Conservation (phyloP, 2,329 filamentous ascomycete species). For the Apiospora rasikravindrae region DNA sequence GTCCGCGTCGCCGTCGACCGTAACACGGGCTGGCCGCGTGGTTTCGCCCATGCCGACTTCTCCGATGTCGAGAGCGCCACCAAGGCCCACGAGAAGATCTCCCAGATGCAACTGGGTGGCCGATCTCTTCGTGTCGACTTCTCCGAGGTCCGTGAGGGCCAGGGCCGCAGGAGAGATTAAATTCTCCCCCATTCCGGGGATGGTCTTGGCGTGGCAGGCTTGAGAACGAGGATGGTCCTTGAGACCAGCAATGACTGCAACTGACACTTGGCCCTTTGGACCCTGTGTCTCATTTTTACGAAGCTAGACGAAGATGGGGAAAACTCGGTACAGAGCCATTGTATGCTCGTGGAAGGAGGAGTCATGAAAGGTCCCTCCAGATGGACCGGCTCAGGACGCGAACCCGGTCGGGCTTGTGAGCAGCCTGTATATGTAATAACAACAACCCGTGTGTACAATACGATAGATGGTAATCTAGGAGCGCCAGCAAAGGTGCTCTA, state of each 20-base stretch:
- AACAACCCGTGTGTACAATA: not conserved
- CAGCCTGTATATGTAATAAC: conserved; percentile 1
- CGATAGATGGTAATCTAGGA: conserved; percentile 11
- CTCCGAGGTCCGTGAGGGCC: conserved; percentile 38
- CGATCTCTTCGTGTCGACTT: conserved; percentile 71
- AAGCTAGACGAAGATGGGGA: not conserved
- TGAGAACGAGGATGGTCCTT: not conserved
- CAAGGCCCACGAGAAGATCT: conserved; percentile 61
- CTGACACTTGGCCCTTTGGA: not conserved
- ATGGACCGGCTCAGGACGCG: not conserved
- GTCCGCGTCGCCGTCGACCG: conserved; percentile 85
- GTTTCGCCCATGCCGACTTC: conserved; percentile 87
- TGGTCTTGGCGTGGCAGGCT: not conserved
- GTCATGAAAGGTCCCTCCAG: not conserved
- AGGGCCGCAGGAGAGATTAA: not conserved
- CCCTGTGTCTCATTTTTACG: not conserved
- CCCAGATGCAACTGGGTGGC: conserved; percentile 65
- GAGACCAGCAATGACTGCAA: not conserved
- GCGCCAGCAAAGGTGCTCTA: not conserved
- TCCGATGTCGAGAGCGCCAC: conserved; percentile 68
- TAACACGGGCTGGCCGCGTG: conserved; percentile 78
- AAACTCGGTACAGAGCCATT: not conserved
- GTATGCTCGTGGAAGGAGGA: not conserved
- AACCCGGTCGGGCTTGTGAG: not conserved
- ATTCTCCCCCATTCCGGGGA: not conserved